These are phyloP conservation scores for Rhododendron griersonianum DNA, from an alignment of 148 eudicot species.

Conservation along the genomic window DNA sequence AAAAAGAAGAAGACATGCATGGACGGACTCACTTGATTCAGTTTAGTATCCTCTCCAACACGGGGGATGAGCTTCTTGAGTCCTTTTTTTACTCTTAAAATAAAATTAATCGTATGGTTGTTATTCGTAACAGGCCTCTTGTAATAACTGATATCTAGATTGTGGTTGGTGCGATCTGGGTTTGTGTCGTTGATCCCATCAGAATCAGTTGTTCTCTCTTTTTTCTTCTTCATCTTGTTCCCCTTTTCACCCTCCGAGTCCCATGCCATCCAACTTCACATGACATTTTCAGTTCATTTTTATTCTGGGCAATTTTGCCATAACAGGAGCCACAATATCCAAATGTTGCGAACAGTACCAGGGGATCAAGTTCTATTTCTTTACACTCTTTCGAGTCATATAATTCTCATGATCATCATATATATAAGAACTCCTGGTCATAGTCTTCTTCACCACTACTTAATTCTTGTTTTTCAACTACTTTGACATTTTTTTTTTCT, in stretches of 20 bases:
- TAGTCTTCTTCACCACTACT: too few species aligned
- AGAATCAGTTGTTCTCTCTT: conserved; percentile 49
- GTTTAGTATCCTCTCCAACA: conserved; percentile 23
- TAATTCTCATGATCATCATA: too few species aligned
- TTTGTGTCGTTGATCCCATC: conserved; percentile 9
- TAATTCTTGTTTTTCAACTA: too few species aligned
- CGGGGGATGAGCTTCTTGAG: conserved; percentile 34
- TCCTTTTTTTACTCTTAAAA: conserved; percentile 12
- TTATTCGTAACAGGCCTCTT: neutral
- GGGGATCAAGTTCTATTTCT: too few species aligned
- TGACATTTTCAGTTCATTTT: too few species aligned
- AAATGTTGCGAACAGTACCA: too few species aligned
- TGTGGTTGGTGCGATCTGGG: conserved; percentile 12
- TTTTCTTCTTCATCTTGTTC: conserved; percentile 10
- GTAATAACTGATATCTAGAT: neutral
- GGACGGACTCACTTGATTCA: conserved; percentile 26
- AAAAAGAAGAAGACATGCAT: neutral
- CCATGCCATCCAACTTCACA: too few species aligned
- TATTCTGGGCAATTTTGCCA: too few species aligned
- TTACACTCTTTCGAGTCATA: too few species aligned
- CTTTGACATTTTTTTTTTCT: too few species aligned
- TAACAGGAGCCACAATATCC: too few species aligned
- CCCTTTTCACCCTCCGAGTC: conserved; percentile 8
- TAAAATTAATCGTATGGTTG: neutral
- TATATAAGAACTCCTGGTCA: too few species aligned